Percentiles rank a stretch among this genome's conserved stretches.
Evolutionary conservation across 164 flowering plant species (phyloP).

Genomic region (Nymphaea colorata): DNA sequence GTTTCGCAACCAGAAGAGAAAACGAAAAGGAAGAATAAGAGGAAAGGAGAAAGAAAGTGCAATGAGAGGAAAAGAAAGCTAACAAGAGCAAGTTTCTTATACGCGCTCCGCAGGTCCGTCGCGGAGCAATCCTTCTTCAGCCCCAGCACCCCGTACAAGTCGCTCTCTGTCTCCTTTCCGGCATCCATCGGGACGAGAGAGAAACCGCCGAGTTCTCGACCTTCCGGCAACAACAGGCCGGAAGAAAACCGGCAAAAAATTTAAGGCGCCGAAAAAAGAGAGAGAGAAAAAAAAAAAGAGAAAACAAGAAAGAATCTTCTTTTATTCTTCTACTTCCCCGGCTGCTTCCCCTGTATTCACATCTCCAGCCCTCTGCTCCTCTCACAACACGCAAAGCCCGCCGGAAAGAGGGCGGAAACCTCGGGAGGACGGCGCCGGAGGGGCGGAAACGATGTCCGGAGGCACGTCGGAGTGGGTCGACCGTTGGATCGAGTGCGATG

Average conservation of each 20-base stretch:
- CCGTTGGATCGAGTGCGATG: not conserved
- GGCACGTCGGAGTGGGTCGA: not conserved
- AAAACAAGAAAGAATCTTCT: not conserved
- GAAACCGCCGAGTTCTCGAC: not conserved
- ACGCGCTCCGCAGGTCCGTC: slow-evolving; percentile 55
- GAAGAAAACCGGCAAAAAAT: not conserved
- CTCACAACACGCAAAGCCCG: too few species aligned
- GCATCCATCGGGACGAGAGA: slow-evolving; percentile 26
- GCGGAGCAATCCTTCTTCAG: slow-evolving; percentile 66
- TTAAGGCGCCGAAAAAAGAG: not conserved
- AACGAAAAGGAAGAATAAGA: not conserved
- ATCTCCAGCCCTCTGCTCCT: too few species aligned
- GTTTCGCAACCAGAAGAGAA: not conserved
- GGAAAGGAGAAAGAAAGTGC: not conserved
- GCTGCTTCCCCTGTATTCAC: not conserved
- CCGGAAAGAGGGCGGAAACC: too few species aligned
- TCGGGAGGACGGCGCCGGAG: not conserved
- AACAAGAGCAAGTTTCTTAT: slow-evolving; percentile 89
- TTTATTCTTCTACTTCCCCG: not conserved
- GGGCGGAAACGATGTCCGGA: not conserved
- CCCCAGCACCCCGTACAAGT: slow-evolving; percentile 69
- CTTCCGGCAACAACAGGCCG: not conserved
- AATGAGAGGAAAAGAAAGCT: slow-evolving; percentile 8
- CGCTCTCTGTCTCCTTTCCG: slow-evolving; percentile 29
- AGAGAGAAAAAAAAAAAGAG: not conserved